Evolutionary conservation across 1,284 basidiomycete species (phyloP).

Genomic region (Wallemia mellicola): DNA sequence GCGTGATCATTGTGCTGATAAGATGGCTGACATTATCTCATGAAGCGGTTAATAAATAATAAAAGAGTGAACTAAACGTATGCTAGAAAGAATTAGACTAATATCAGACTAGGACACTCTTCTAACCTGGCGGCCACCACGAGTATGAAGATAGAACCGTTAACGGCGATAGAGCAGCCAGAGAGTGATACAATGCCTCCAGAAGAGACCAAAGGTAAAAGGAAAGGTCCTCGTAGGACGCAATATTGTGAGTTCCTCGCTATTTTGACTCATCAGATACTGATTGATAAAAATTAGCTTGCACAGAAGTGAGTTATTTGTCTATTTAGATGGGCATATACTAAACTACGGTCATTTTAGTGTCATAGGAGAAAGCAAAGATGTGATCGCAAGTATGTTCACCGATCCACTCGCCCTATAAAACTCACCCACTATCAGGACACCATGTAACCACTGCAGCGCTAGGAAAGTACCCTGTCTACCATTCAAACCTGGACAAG

Average conservation of each 20-base stretch:
- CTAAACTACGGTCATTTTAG: neutral
- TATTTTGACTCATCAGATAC: neutral
- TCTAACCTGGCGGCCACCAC: neutral
- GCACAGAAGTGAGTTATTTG: neutral
- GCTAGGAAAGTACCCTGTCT: neutral
- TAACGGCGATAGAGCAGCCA: neutral
- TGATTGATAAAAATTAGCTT: neutral
- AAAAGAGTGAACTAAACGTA: no score
- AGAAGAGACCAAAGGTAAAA: neutral
- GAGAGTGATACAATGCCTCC: neutral
- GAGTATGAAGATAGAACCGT: neutral
- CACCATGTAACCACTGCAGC: neutral
- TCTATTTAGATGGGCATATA: neutral
- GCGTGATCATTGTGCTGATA: neutral
- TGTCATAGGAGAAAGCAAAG: neutral
- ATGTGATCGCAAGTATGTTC: neutral
- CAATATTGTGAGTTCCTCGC: neutral
- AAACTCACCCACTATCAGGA: neutral
- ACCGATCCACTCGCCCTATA: neutral
- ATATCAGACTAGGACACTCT: no score
- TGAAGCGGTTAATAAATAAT: no score
- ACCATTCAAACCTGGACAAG: neutral
- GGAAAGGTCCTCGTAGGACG: neutral
- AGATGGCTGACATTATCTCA: neutral
- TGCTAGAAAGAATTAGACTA: no score